Evolutionary conservation across 2,329 filamentous ascomycete genomes (phyloP).

Genomic region (Trichophyton equinum): DNA sequence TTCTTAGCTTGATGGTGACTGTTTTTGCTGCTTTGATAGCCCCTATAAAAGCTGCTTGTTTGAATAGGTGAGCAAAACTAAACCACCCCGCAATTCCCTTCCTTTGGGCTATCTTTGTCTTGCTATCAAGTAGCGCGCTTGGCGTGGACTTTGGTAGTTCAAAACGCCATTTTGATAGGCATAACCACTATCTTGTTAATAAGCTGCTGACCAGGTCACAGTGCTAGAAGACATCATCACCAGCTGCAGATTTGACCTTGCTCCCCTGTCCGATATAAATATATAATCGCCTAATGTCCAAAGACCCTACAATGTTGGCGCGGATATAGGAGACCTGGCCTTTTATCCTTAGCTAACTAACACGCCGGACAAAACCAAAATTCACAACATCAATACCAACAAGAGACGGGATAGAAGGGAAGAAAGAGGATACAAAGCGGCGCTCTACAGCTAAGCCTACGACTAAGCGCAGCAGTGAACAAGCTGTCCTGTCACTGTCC

Average conservation of each 20-base stretch:
- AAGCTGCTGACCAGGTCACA: conserved; percentile 5
- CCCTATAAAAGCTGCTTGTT: too few species aligned
- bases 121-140: not conserved
- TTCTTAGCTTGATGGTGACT: too few species aligned
- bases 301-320: not conserved
- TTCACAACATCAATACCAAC: not conserved
- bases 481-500: not conserved
- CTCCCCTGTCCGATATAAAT: too few species aligned
- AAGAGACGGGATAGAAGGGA: not conserved
- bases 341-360: not conserved
- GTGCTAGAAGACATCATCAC: not conserved
- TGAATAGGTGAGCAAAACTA: too few species aligned
- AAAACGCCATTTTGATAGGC: not conserved
- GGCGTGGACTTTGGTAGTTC: not conserved
- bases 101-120: not conserved
- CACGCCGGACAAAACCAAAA: not conserved
- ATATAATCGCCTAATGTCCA: not conserved
- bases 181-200: not conserved
- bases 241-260: too few species aligned
- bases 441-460: not conserved
- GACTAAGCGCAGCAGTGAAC: not conserved
- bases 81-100: too few species aligned
- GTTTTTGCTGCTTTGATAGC: too few species aligned
- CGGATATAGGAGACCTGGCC: not conserved
- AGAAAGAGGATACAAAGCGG: not conserved